Conservation (phyloP, 2,329 filamentous ascomycete species). For the Xylaria sp. region DNA sequence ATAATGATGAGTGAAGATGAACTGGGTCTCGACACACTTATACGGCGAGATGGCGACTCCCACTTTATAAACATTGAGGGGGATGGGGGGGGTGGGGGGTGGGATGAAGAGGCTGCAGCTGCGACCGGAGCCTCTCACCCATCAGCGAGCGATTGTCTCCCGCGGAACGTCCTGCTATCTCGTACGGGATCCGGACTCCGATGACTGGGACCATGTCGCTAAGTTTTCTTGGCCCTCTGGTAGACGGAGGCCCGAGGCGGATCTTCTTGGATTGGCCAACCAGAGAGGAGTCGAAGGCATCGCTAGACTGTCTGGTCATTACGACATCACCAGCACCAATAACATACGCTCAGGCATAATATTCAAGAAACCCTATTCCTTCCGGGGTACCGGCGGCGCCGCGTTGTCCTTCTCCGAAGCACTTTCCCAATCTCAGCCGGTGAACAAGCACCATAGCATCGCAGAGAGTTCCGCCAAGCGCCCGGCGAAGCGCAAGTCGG, state of each 20-base stretch:
- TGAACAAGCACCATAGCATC: not conserved
- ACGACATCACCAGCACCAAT: not conserved
- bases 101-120: not conserved
- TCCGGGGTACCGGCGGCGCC: not conserved
- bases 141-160: not conserved
- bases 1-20: constrained; percentile 8
- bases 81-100: not conserved
- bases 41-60: not conserved
- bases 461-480: not conserved
- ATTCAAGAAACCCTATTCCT: constrained; percentile 14
- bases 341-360: not conserved
- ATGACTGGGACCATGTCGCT: constrained; percentile 28
- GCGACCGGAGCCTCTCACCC: not conserved
- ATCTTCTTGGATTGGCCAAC: constrained; percentile 30
- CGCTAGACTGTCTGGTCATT: constrained; percentile 27
- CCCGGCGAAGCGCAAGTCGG: not conserved
- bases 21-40: not conserved
- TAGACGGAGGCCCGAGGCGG: constrained; percentile 29
- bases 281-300: constrained; percentile 29
- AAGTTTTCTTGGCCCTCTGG: constrained; percentile 35
- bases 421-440: not conserved
- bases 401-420: not conserved
- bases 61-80: not conserved
- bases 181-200: constrained; percentile 24
- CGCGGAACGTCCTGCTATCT: constrained; percentile 20